Base-by-base conservation (phyloP, 2,329 filamentous ascomycete species). In the Cryoendolithus antarcticus region DNA sequence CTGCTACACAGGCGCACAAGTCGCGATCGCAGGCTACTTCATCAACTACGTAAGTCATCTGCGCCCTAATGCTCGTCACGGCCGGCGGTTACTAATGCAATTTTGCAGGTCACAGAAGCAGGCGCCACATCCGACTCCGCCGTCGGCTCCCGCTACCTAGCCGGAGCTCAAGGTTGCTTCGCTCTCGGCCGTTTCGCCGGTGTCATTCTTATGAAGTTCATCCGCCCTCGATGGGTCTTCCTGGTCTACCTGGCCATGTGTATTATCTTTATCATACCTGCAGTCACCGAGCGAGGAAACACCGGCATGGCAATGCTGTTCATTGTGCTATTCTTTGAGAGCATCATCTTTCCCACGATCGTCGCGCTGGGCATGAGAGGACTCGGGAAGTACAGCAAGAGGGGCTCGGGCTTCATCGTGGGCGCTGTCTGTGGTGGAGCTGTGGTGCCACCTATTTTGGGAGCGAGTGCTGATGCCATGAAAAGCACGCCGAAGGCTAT, bases 281-380 rank as follows among this genome's bases (percentile, higher is more conserved):
- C 69, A 8, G 74, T 77, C 41, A 67, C 62, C 4, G 65, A 70
- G n/a, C 57, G 55, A 10, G 71, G 67, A 24, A 67, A 69, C 40
- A 60, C 63, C 0, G 71, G 71, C 10, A 66, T 77, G 66, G 75
- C 50, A 7, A 78, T 84, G 47, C 63, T 82, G 2, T 67, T 79
- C 44, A 12, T 55, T 24, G 81, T 82, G 46, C 79, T 85, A 48
- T 85, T 93, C 59, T 85, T 83, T 53, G 84, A 48, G 89, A 82
- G 80, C 0, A 84, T 86, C 37, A 75, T 85, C 49, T 93, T 84
- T 68, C 86, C 86, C 0, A 77, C 88, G 1, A 78, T 91, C 43
- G 86, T 86, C 48, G 77, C 82, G 3, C 71, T 91, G 9, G 82
- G 81, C 3, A 77, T 93, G 43, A 75, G 84, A 13, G 82, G 81